Percentiles rank a stretch among this genome's conserved stretches.
Conservation (phyloP, 805 yeast genomes). For the Ogataea methylovora region DNA sequence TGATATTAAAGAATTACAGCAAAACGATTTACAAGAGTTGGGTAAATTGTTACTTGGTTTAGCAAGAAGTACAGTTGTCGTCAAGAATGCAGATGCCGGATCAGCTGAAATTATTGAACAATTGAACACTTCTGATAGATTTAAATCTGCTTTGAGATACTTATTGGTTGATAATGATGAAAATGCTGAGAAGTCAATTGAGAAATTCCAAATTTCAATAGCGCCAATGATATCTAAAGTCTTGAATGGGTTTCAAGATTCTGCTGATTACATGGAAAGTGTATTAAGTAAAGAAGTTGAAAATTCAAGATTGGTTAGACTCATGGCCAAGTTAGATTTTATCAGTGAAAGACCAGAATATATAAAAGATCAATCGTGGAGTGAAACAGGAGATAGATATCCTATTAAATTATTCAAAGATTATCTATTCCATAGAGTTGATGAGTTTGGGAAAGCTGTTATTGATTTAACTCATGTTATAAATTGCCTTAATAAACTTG, state of each 20-base stretch:
- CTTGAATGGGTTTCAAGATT: constrained; percentile 42
- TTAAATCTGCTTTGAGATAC: constrained; percentile 37
- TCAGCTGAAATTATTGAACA: constrained; percentile 18
- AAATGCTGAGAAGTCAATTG: constrained; percentile 16
- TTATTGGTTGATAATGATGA: constrained; percentile 21
- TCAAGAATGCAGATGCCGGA: constrained; percentile 10
- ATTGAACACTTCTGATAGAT: constrained; percentile 34
- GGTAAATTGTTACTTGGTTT: constrained; percentile 57
- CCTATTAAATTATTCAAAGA: constrained; percentile 72
- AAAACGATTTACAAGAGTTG: constrained; percentile 48
- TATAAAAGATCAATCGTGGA: constrained; percentile 50
- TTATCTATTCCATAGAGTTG: constrained; percentile 77
- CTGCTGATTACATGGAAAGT: constrained; percentile 52
- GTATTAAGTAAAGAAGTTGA: constrained; percentile 70
- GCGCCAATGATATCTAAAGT: constrained; percentile 37
- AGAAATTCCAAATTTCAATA: constrained; percentile 31
- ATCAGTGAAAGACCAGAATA: constrained; percentile 69
- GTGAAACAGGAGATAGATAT: constrained; percentile 69
- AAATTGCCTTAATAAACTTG: constrained; percentile 76
- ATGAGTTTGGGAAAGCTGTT: constrained; percentile 68
- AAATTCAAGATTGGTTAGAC: constrained; percentile 78
- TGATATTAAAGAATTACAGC: constrained; percentile 30
- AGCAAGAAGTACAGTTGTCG: constrained; percentile 28
- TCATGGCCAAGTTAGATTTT: constrained; percentile 74
- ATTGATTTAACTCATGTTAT: constrained; percentile 80